Evolutionary conservation across 2,329 filamentous ascomycete genomes (phyloP), one percentile per base, ranked within the genome.

Genomic region (Monilinia fructigena): DNA sequence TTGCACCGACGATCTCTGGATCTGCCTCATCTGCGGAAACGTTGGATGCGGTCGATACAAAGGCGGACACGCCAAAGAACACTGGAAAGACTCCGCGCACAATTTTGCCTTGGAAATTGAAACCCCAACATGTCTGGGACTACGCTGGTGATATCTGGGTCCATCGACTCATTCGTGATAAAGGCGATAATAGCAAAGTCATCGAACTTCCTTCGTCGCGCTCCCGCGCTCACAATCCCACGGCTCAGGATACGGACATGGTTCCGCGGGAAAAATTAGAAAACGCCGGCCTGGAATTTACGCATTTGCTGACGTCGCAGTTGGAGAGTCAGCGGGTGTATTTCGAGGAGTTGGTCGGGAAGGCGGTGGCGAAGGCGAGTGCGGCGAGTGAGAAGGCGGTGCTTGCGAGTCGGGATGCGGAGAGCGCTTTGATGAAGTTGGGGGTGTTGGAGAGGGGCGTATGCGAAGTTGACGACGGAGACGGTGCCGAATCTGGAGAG

Each of bases 71-170:
- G 93, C 94, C 45, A 97, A 96, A 76, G 89, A 91, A 16, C 93
- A 97, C 78, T 97, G 92, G 86, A 93, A 96, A 78, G 85, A 91
- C 65, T 96, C 92, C 3, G 87, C 88, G 4, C 95, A 99, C 77
- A 91, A 90, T 70, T 99, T 97, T 76, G 90, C 93, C 35, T 90
- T 99, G 76, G 95, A 99, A 76, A 86, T 98, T 48, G 88, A 90
- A 69, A 96, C 93, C 93, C 0, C 94, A 99, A 77, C 90, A 97
- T 73, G 93, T 99, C 1, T 99, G 95, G 95, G 95, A 99, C 78
- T 99, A 99, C 71, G 92, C 91, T 0, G 93, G 92, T 5, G 95
- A 99, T 75, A 91, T 90, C 75, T 99, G 97, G 83, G 95, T 98
- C 59, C 95, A 99, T 78, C 89, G 95, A 12, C 86, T 98, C 62